These are phyloP conservation scores for Eucalyptus marginata DNA, from an alignment of 345 rosid species.

Conservation along the genomic window DNA sequence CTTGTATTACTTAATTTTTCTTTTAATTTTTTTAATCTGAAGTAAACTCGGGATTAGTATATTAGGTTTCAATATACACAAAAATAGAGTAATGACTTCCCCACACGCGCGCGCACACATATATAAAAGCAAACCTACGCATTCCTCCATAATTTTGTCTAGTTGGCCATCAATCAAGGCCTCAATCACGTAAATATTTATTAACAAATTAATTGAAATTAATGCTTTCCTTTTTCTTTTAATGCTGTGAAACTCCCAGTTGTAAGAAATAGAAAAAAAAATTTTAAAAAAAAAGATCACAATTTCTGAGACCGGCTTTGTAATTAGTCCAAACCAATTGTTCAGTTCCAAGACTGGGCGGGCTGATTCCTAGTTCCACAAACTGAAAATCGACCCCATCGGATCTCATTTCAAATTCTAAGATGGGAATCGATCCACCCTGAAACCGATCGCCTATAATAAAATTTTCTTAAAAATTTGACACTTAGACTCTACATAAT, in stretches of 20 bases:
- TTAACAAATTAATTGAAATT: no score
- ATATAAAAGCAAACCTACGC: not conserved
- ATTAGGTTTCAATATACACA: not conserved
- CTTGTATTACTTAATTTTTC: not conserved
- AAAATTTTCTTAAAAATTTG: not conserved
- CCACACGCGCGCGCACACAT: no score
- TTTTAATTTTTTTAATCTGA: not conserved
- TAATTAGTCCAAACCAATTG: not conserved
- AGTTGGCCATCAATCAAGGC: not conserved
- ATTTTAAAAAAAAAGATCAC: not conserved
- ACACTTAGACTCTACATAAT: not conserved
- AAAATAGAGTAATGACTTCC: not conserved
- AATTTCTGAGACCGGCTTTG: not conserved
- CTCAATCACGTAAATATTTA: not conserved
- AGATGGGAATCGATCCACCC: rapidly evolving
- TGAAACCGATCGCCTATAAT: not conserved
- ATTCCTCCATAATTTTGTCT: not conserved
- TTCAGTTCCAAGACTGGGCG: rapidly evolving
- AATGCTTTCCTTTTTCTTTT: no score
- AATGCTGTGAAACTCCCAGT: not conserved
- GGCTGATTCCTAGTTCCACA: not conserved
- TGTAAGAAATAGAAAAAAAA: no score
- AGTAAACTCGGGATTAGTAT: not conserved
- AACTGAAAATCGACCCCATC: not conserved
- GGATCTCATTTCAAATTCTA: not conserved